Base-by-base conservation (phyloP, 2,329 filamentous ascomycete genomes). In the Pleurostoma richardsiae region DNA sequence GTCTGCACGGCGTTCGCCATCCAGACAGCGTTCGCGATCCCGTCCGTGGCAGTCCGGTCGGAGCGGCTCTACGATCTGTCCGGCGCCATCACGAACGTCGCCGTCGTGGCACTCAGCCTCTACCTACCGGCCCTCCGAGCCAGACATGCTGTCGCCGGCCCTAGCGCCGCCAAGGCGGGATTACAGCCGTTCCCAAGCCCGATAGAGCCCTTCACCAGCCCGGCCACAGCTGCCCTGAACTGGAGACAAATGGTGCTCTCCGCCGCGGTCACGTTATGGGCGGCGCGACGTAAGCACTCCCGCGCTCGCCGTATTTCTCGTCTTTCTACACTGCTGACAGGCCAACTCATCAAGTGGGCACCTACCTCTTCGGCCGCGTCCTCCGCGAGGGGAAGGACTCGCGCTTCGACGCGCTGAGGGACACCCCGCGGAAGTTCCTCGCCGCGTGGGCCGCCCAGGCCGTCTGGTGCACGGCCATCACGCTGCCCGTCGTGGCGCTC, bases 1-100 rank as follows among this genome's bases (percentile, higher is more conserved):
- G 73, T 85, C 10, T 75, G 76, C 5, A 74, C 83, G 7, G 82
- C 82, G 2, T 82, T 82, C 54, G 78, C 77, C 2, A 69, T 87
- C 41, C 84, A 87, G 66, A 70, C 76, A 6, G 79, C 74, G 39
- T 77, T 80, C 5, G 83, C 80, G 4, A 59, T 83, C 2, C 84
- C 84, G 4, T 85, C 81, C 5, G 79, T 85, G 50, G 52, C 74
- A 29, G 67, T 70, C 30, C 74, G 81, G 56, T 77, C 79, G 5
- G 85, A 88, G 58, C 76, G 79, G 36, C 85, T 85, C 69, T 88
- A 85, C 60, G 85, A 88, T 59, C 50, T 84, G 42, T 83, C 80
- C 2, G 84, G 84, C 42, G 82, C 81, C 10, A 57, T 84, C 30
- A 86, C 83, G 3, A 85, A 84, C 58, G 71, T 87, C 36, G 79